Evolutionary conservation across 495 filamentous ascomycete species (phyloP).

Genomic region (Penicillium bialowiezense): DNA sequence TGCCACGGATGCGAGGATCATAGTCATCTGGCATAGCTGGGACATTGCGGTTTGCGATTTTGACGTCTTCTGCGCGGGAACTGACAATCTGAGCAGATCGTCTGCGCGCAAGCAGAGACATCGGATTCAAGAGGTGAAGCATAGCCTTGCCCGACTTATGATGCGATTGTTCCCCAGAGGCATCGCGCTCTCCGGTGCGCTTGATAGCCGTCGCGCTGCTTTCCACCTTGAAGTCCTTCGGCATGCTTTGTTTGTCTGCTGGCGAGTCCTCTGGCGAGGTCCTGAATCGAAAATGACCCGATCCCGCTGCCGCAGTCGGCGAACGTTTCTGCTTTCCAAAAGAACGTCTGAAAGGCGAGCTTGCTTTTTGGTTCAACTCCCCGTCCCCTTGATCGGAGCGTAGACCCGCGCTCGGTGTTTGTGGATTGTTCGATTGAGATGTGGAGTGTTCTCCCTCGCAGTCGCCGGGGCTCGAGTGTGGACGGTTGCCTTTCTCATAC

Average conservation of each 20-base stretch:
- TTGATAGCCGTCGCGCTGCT: conserved; percentile 7
- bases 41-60: conserved; percentile 45
- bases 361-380: conserved; percentile 31
- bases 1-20: conserved; percentile 82
- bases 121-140: conserved; percentile 67
- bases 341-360: conserved; percentile 37
- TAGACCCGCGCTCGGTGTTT: conserved; percentile 19
- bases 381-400: conserved; percentile 28
- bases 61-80: conserved; percentile 46
- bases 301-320: conserved; percentile 21
- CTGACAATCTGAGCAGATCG: conserved; percentile 51
- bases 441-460: conserved; percentile 23
- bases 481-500: conserved; percentile 25
- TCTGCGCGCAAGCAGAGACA: conserved; percentile 58
- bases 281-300: conserved; percentile 35
- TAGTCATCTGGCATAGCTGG: conserved; percentile 67
- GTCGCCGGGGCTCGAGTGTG: conserved; percentile 38
- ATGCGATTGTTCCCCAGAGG: conserved; percentile 25
- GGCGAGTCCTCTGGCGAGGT: conserved; percentile 32
- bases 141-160: conserved; percentile 55
- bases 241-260: conserved; percentile 24
- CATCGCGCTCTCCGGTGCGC: conserved; percentile 33
- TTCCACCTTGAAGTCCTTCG: conserved; percentile 29
- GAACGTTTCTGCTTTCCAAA: conserved; percentile 37
- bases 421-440: conserved; percentile 29